A percentile compares a stretch with the other conserved stretches of the same genome.
These are phyloP conservation scores for Fusarium virguliforme DNA, from an alignment of 2,329 filamentous ascomycete genomes.

Conservation along the genomic window DNA sequence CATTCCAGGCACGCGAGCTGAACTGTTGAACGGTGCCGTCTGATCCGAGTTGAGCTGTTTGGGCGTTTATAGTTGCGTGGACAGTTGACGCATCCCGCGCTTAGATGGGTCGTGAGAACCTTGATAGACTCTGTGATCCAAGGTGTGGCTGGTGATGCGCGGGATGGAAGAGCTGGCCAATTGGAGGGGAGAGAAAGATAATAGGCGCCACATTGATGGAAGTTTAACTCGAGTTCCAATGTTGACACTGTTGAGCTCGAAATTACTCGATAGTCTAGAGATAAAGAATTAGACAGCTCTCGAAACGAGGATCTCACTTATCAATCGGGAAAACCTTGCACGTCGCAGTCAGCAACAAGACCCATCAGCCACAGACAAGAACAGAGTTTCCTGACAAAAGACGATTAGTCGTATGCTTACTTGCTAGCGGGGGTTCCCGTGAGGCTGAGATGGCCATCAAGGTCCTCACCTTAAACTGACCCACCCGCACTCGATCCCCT, in stretches of 20 bases:
- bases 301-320: not conserved
- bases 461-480: constrained; percentile 52
- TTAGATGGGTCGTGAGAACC: constrained; percentile 45
- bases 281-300: not conserved
- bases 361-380: constrained; percentile 36
- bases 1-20: constrained; percentile 8
- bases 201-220: not conserved
- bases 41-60: constrained; percentile 42
- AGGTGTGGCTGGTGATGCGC: constrained; percentile 43
- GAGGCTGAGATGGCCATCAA: constrained; percentile 48
- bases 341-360: not conserved
- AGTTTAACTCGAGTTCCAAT: not conserved
- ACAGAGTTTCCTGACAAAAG: constrained; percentile 19
- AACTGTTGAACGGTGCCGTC: constrained; percentile 39
- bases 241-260: constrained; percentile 6
- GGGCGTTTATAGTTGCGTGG: constrained; percentile 28
- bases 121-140: constrained; percentile 45
- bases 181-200: constrained; percentile 10
- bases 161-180: constrained; percentile 34
- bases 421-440: constrained; percentile 23
- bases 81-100: constrained; percentile 22
- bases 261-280: not conserved
- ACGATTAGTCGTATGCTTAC: constrained; percentile 15
- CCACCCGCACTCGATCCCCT: constrained; percentile 39
- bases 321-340: not conserved